These are phyloP conservation scores for Myrmaecium sp. DNA, from an alignment of 2,329 filamentous ascomycete species.

Conservation along the genomic window DNA sequence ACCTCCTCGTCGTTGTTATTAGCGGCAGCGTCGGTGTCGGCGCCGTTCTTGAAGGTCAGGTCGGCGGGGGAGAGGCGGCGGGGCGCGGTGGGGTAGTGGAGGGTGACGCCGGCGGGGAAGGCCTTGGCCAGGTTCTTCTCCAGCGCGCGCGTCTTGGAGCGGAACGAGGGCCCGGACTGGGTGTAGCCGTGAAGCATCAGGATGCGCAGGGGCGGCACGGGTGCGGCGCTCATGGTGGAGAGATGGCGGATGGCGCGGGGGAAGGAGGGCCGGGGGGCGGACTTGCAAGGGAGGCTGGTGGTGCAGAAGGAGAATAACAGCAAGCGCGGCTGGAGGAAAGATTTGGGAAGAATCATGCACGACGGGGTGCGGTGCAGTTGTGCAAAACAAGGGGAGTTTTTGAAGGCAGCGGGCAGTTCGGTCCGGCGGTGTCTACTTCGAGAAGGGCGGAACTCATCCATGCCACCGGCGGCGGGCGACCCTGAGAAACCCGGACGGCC, in stretches of 20 bases:
- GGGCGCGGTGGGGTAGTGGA: conserved; percentile 31
- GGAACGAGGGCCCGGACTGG: conserved; percentile 74
- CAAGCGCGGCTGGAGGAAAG: too few species aligned
- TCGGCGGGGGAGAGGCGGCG: conserved; percentile 26
- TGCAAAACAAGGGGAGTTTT: too few species aligned
- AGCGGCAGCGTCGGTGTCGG: conserved; percentile 6
- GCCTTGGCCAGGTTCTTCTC: conserved; percentile 64
- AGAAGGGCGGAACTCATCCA: too few species aligned
- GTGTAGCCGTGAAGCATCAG: conserved; percentile 57
- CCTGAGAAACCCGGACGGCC: too few species aligned
- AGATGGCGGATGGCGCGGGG: not conserved
- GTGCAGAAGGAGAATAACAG: conserved; percentile 1
- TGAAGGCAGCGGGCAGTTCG: too few species aligned
- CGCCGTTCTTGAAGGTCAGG: conserved; percentile 33
- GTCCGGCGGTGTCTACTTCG: too few species aligned
- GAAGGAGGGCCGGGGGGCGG: not conserved
- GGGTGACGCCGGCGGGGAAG: conserved; percentile 38
- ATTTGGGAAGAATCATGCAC: too few species aligned
- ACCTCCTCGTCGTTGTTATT: conserved; percentile 28
- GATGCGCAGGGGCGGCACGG: conserved; percentile 24
- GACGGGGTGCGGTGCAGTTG: too few species aligned
- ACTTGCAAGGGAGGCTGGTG: not conserved
- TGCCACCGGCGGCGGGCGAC: too few species aligned
- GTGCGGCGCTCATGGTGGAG: conserved; percentile 15
- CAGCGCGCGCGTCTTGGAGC: conserved; percentile 72